Conservation (phyloP, 202 grass and related monocot species). For the Dendrocalamus latiflorus region DNA sequence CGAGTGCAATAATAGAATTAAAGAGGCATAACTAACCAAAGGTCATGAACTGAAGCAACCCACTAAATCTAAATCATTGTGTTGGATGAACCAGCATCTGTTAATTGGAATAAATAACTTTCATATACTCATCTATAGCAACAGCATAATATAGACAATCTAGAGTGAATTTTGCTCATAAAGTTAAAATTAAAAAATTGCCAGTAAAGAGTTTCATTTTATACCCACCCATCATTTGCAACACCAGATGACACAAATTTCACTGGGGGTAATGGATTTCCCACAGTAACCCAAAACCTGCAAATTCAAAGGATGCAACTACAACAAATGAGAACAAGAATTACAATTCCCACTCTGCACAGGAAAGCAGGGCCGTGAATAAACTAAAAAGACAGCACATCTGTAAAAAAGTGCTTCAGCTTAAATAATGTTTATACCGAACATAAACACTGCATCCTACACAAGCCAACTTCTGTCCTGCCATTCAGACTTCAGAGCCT, state of each 20-base stretch:
- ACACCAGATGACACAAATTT: slow-evolving; percentile 75
- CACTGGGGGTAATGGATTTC: slow-evolving; percentile 56
- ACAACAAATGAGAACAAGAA: neutral
- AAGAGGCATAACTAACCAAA: neutral
- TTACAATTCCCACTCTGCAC: neutral
- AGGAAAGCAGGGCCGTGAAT: neutral
- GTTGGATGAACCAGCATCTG: neutral
- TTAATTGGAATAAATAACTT: neutral
- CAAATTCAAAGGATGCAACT: too few species aligned
- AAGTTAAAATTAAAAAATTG: neutral
- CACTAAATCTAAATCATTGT: neutral
- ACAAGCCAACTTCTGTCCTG: neutral
- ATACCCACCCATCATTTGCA: slow-evolving; percentile 71
- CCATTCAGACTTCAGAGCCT: neutral
- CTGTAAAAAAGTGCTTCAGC: neutral
- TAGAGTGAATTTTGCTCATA: neutral
- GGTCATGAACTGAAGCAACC: slow-evolving; percentile 2
- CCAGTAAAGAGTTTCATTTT: neutral
- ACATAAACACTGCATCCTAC: neutral
- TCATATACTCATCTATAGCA: neutral
- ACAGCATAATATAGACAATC: neutral
- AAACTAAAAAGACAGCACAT: neutral
- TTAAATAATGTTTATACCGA: neutral
- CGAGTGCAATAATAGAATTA: neutral
- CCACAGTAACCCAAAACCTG: slow-evolving; percentile 76